Base-by-base conservation (phyloP, 108 stramenopile species). In the Nitzschia palea region DNA sequence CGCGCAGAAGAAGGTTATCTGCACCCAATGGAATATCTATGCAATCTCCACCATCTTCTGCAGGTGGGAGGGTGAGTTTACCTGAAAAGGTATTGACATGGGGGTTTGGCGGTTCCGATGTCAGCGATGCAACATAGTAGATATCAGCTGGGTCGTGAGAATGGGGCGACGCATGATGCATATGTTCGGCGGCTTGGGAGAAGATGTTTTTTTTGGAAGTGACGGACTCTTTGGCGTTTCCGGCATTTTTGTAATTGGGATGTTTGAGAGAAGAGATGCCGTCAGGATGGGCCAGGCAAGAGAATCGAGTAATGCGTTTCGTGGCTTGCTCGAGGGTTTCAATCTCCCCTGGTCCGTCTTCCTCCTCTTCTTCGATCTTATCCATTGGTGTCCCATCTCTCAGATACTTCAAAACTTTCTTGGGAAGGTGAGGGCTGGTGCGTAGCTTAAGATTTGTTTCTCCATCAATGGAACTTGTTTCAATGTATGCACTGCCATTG, bases 401-500 rank as follows among this genome's bases (percentile, higher is more conserved):
- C 23, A 76, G 34, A 43, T 64, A 37, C 27, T 44, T 42, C 22
- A 73, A 34, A 5, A 80, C 44, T 29, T 76, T 65, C 51, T 22
- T 17, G 35, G 90, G 90, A 25, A 88, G 56, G 26, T 74, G 86
- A 43, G 90, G 87, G 62, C 83, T 86, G 33, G 68, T 85, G 9
- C 92, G 71, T 42, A 94, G 83, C 67, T 99, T 99, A 44, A 99
- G 77, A 55, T 99, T 98, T 18, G 98, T 99, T 76, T 99, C 98
- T 30, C 98, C 98, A 64, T 99, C 98, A 37, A 99, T 96, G 60
- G 93, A 94, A 48, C 83, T 82, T 12, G 98, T 99, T 79, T 97
- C 96, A 52, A 99, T 91, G 84, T 97, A 98, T 48, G 83, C 83
- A 61, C 76, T 79, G 14, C 91, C 96, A 2, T 80, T 79, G 26